Base-by-base conservation (phyloP, 176 grass and related monocot genomes). In the Saccharum spontaneum region DNA sequence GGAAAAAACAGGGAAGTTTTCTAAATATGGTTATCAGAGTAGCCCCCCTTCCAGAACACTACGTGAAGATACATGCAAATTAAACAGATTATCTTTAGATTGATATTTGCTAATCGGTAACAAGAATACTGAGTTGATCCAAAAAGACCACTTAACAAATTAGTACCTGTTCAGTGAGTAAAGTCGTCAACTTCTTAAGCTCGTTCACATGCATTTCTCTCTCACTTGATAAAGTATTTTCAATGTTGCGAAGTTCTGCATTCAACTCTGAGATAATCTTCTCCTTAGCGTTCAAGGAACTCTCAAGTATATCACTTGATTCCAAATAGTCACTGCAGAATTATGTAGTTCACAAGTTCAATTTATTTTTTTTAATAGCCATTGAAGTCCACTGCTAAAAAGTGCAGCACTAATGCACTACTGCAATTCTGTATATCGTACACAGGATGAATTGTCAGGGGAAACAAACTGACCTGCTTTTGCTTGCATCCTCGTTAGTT, bases 191-290 rank as follows among this genome's bases (percentile, higher is more conserved):
- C 82, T 94, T 99, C 81, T 96, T 99, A 44, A 99, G 81, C 67
- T 96, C 97, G 73, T 96, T 90, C 37, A 99, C 62, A 70, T 99
- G 93, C 75, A 87, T 90, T 70, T 96, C 97, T 85, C 91, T 91
- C 90, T 99, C 97, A 69, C 52, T 90, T 82, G 91, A 94, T 82
- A 99, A 90, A 73, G 91, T 80, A 72, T 78, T 89, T 88, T 99
- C 97, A 10, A 96, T 88, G 74, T 91, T 99, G 75, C 94, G 93
- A 89, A 99, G 79, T 88, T 99, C 93, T 61, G 93, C 87, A 87
- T 99, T 99, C 81, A 99, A 96, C 54, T 99, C 97, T 6, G 97
- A 94, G 67, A 99, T 99, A 73, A 99, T 96, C 86, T 99, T 99
- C 84, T 99, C 97, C 84, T 99, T 99, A n/a, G 94, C 97, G 89